A percentile compares a stretch with the other conserved stretches of the same genome.
Evolutionary conservation across 2,329 filamentous ascomycete genomes (phyloP).

Genomic region (Nemania bipapillata): DNA sequence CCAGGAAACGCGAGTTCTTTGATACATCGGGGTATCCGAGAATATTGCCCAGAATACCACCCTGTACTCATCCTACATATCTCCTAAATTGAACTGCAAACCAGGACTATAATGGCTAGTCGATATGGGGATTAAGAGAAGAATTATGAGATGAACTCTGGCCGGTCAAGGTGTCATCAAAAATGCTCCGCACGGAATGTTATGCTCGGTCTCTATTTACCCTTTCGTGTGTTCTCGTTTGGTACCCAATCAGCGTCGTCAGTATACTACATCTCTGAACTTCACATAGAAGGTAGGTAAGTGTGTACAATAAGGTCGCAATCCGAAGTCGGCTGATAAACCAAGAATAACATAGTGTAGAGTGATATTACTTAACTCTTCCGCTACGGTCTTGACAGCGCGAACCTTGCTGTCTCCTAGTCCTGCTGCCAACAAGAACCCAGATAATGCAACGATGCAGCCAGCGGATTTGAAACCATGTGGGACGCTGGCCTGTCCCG

Average conservation of each 20-base stretch:
- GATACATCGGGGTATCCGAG: conserved; percentile 6
- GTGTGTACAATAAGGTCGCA: neutral
- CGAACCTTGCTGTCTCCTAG: neutral
- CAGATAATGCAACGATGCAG: neutral
- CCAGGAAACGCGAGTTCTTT: neutral
- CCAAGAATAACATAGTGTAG: neutral
- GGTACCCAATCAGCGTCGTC: conserved; percentile 24
- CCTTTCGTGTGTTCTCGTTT: conserved; percentile 13
- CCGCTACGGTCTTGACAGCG: too few relatives aligned
- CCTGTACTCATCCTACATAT: conserved; percentile 5
- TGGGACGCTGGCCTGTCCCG: conserved; percentile 1
- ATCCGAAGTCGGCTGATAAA: neutral
- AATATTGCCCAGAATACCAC: conserved; percentile 18
- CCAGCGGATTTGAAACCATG: neutral
- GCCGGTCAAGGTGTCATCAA: neutral
- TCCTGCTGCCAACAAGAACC: neutral
- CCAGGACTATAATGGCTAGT: neutral
- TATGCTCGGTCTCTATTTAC: neutral
- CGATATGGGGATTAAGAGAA: neutral
- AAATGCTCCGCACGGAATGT: conserved; percentile 2
- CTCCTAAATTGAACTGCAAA: neutral
- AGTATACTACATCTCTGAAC: neutral
- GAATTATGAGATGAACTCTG: neutral
- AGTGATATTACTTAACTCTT: neutral
- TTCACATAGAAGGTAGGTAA: neutral